phyloP scores from a whole-genome alignment of 371 early-diverging fungal genomes.

The Mortierella polycephala region DNA sequence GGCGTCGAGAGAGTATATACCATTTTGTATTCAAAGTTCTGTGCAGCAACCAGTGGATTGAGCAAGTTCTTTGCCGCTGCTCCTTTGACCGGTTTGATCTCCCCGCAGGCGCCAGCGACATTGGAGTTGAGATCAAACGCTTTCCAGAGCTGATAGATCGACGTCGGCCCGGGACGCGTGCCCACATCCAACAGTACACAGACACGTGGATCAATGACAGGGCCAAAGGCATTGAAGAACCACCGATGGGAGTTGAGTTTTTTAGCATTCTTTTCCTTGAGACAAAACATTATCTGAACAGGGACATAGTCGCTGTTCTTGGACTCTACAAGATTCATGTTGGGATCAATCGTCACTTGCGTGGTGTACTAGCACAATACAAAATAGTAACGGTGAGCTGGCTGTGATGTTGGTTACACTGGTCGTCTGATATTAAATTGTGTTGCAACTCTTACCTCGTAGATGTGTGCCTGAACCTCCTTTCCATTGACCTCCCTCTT shows the following conservation, averaged over 20 bases:
- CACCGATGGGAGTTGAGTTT: conserved; percentile 93
- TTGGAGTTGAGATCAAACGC: conserved; percentile 69
- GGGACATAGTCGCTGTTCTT: conserved; percentile 71
- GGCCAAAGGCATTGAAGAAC: conserved; percentile 86
- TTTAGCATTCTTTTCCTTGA: conserved; percentile 90
- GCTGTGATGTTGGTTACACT: no score
- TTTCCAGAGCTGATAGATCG: conserved; percentile 79
- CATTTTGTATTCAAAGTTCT: conserved; percentile 91
- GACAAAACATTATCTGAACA: conserved; percentile 81
- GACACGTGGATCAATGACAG: conserved; percentile 74
- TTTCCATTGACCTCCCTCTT: conserved; percentile 70
- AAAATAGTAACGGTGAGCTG: no score
- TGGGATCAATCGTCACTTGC: conserved; percentile 68
- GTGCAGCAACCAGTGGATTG: conserved; percentile 83
- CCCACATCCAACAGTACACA: conserved; percentile 84
- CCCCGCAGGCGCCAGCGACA: conserved; percentile 86
- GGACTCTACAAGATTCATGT: conserved; percentile 59
- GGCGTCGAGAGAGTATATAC: conserved; percentile 10
- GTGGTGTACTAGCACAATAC: conserved; percentile 68
- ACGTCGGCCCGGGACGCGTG: conserved; percentile 67
- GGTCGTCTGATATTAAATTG: no score
- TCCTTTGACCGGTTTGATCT: conserved; percentile 71
- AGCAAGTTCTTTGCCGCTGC: conserved; percentile 60
- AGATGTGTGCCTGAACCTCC: conserved; percentile 78
- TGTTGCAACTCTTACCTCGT: conserved; percentile 61